phyloP scores from a whole-genome alignment of 2,329 filamentous ascomycete species.

The Fusarium sp. region DNA sequence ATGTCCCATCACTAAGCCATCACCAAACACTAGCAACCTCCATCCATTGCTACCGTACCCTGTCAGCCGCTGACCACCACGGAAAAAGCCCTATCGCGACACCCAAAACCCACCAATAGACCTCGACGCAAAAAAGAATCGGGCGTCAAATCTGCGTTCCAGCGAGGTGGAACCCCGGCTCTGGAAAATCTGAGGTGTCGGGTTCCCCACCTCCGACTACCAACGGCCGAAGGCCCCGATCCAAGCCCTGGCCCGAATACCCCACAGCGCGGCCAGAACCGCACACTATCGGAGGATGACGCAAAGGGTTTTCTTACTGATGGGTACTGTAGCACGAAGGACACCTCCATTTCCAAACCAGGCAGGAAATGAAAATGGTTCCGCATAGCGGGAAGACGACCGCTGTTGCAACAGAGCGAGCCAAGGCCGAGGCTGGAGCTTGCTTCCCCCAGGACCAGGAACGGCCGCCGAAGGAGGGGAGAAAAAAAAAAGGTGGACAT shows the following conservation, averaged over 20 bases:
- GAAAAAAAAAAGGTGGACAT: background rate
- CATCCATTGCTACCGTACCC: background rate
- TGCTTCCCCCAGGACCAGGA: background rate
- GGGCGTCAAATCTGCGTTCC: conserved; percentile 15
- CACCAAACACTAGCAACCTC: background rate
- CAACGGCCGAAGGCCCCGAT: conserved; percentile 13
- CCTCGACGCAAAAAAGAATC: conserved; percentile 23
- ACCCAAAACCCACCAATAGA: conserved; percentile 12
- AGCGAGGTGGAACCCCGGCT: conserved; percentile 1
- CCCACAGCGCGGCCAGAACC: conserved; percentile 38
- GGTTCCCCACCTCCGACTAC: conserved; percentile 31
- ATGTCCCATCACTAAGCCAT: background rate
- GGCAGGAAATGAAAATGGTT: conserved; percentile 10
- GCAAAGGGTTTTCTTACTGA: background rate
- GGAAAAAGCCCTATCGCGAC: conserved; percentile 10
- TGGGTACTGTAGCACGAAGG: background rate
- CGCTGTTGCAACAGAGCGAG: background rate
- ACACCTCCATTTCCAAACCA: conserved; percentile 8
- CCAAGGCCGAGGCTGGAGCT: conserved; percentile 4
- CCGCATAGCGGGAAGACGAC: conserved; percentile 23
- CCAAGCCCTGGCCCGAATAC: conserved; percentile 15
- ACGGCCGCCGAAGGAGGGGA: background rate
- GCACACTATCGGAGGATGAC: conserved; percentile 39
- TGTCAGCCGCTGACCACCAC: conserved; percentile 33
- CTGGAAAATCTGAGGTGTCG: background rate